Base-by-base conservation (phyloP, 805 yeast genomes). In the Metschnikowia dekortorum region DNA sequence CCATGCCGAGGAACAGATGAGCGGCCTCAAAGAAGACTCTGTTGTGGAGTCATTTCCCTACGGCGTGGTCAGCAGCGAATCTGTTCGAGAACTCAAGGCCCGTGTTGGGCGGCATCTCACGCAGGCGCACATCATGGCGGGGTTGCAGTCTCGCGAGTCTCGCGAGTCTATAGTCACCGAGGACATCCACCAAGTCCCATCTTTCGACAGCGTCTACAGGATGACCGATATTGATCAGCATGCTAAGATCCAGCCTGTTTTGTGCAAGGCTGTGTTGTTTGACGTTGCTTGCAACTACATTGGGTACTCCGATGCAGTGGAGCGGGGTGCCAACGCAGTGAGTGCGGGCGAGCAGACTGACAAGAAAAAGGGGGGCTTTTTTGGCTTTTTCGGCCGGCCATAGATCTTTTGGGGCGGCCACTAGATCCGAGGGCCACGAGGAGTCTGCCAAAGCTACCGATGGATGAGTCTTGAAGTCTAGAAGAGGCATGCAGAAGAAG, bases 211-310 rank as follows among this genome's bases (percentile, higher is more conserved):
- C 7, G 53, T 60, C 43, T 45, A 52, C 14, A 50, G 59, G 22
- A 52, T 67, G 33, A 53, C 65, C 28, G 66, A 64, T 44, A 54
- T 70, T 11, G 61, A 55, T 18, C 39, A 48, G 18, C 38, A 53
- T 7, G 61, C 64, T 14, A 45, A 35, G 18, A 53, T 89, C 38
- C 71, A 70, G 54, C 87, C 95, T 0, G 81, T 87, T 1, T 77
- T 83, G 47, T 80, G 85, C 50, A 92, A 94, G 68, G 97, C 99
- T 0, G 96, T 90, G 8, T 78, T 91, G 61, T 92, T 89, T 61
- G 99, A 92, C 64, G 74, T 89, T 56, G 98, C 96, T 0, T 91
- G 76, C 73, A 91, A 90, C 64, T 90, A 87, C 62, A 78, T 91
- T 47, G 74, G 76, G 34, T 84, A 83, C 60, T 72, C 69, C 37